Base-by-base conservation (phyloP, 2,329 filamentous ascomycete species). In the Westerdykella sp. region DNA sequence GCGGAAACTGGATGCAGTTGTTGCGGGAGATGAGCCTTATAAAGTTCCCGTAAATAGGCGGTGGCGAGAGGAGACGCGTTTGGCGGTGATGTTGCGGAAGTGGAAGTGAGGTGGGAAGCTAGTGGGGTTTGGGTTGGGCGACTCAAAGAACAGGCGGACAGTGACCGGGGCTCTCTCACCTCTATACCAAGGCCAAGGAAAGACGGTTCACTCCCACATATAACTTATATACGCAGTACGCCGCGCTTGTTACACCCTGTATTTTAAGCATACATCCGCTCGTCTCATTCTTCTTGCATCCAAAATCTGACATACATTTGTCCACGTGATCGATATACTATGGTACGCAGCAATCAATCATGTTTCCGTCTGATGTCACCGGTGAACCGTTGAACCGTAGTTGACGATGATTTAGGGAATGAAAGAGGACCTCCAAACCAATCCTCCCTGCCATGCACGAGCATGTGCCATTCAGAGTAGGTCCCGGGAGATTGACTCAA, bases 401-500 rank as follows among this genome's bases (percentile, higher is more conserved):
- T 47, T 56, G 39, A 56, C 40, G 36, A 38, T 15, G 14, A 5
- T 21, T 50, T 49, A 76, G 72, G 65, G 68, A 44, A 66, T 83
- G 12, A 81, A 87, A 56, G 76, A 85, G 59, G 87, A 90, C 64
- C 67, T 94, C 30, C 79, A 79, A 46, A 78, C 79, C 30, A 79
- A 86, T 57, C 87, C 87, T 48, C 84, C 90, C 18, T 96, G 90
- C 62, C 89, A 95, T 72, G 80, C 88, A 45, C 79, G 84, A 61
- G 91, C 90, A 49, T 96, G 90, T 69, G 88, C 87, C 7, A 95
- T 96, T 47, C 90, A 96, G 79, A 79, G 90, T 93, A 47, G 22
- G 55, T 14, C 15, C 12, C 15, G 25, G 4, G 7, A 28, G 7
- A 35, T 13, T 6, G 10, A 21, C 3, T 23, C 22, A 32, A 2